Percentiles rank a stretch among this genome's conserved stretches.
phyloP scores from a whole-genome alignment of 371 early-diverging fungal species.

The Apophysomyces sp. region DNA sequence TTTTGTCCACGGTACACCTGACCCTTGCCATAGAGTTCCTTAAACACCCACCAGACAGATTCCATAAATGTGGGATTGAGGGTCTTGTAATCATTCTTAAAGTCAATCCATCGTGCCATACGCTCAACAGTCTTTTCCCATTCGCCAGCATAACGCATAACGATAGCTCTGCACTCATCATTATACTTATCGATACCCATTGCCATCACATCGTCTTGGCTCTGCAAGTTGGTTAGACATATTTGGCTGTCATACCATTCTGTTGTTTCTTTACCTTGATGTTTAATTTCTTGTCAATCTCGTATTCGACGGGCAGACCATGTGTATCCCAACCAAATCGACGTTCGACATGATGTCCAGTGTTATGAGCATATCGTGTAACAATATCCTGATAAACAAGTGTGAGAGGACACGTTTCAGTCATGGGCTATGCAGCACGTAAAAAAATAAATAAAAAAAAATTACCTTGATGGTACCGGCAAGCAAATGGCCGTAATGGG shows the following conservation, averaged over 20 bases:
- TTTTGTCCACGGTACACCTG: constrained; percentile 97
- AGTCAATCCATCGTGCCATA: constrained; percentile 99
- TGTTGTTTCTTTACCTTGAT: constrained; percentile 61
- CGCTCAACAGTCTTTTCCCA: constrained; percentile 98
- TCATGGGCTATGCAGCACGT: neutral
- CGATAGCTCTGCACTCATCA: constrained; percentile 97
- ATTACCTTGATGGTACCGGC: constrained; percentile 98
- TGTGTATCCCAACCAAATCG: constrained; percentile 99
- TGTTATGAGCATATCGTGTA: constrained; percentile 97
- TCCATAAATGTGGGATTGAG: constrained; percentile 97
- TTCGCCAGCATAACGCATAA: constrained; percentile 96
- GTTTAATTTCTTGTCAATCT: constrained; percentile 98
- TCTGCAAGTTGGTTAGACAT: constrained; percentile 16
- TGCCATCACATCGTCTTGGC: constrained; percentile 89
- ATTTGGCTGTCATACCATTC: neutral
- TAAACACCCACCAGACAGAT: constrained; percentile 99
- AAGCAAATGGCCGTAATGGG: constrained; percentile 99
- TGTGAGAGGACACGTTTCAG: neutral
- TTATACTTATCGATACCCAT: constrained; percentile 99
- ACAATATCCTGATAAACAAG: constrained; percentile 85
- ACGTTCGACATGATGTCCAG: constrained; percentile 98
- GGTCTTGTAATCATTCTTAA: constrained; percentile 99
- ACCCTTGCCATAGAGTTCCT: constrained; percentile 94
- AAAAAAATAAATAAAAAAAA: neutral
- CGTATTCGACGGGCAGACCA: constrained; percentile 99